Conservation (phyloP, 2,329 filamentous ascomycete genomes). For the Diaporthe helianthi region DNA sequence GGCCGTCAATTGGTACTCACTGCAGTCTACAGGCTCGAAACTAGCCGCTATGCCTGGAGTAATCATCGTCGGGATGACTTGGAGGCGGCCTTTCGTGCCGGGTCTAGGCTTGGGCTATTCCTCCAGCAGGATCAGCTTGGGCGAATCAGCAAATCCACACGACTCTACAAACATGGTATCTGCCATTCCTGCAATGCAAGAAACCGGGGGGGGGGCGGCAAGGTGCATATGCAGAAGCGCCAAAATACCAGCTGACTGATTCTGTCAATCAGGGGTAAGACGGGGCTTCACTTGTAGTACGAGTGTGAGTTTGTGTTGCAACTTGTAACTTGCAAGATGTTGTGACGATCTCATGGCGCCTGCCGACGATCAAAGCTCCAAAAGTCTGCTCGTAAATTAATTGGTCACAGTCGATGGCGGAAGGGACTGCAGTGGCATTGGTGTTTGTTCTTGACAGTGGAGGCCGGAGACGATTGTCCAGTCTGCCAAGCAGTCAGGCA, state of each 20-base stretch:
- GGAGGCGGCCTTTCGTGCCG: background rate
- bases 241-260: constrained; percentile 1
- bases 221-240: constrained; percentile 4
- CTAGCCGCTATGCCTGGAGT: background rate
- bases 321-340: too few species aligned
- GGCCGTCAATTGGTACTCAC: too few species aligned
- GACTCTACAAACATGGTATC: background rate
- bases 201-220: background rate
- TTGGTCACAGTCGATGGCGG: background rate
- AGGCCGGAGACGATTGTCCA: background rate
- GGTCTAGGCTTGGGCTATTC: background rate
- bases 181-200: background rate
- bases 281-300: background rate
- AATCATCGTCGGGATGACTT: background rate
- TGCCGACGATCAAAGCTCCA: background rate
- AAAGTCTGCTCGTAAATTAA: background rate
- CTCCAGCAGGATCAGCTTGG: background rate
- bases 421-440: too few species aligned
- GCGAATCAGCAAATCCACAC: background rate
- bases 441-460: background rate
- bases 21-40: background rate
- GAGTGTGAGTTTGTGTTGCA: background rate
- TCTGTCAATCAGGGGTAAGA: constrained; percentile 2
- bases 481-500: too few species aligned
- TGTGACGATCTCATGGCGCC: background rate